Base-by-base conservation (phyloP, 139 green algal genomes). In the Haematococcus lacustris region DNA sequence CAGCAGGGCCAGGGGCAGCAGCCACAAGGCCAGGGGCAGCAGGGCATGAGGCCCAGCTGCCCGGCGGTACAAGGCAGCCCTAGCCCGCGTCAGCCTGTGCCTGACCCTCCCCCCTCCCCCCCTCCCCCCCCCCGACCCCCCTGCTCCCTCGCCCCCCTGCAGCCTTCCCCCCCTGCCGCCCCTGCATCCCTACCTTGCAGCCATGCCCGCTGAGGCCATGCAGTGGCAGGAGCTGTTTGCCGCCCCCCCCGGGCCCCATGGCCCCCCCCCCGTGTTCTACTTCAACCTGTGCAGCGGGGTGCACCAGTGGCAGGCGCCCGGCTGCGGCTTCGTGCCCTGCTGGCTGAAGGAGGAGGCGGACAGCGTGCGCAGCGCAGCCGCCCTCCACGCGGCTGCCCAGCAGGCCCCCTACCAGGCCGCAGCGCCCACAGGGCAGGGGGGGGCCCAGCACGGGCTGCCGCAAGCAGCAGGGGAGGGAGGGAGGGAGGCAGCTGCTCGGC, bases 181-280 rank as follows among this genome's bases (percentile, higher is more conserved):
- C 33, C 33, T 68, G 5, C 34, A 25, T 35, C 21, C 34, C 30
- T 23, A 3, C 33, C 33, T 50, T 23, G 26, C 43, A 9, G 43
- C 43, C 43, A 9, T 53, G 9, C 43, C 43, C 43, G 9, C 43
- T 17, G 57, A 23, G 13, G 33, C 32, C 32, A 50, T 40, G 61
- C 61, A 68, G 30, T 68, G 61, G 7, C 53, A 64, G 53, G 4
- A 64, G 53, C 21, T 64, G n/a, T n/a, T n/a, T n/a, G n/a, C n/a
- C n/a, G n/a, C n/a, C 13, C 53, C 53, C 17, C 13, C 26, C 4
- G 23, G 13, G 53, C 26, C 4, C 21, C 9, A 64, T 4, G 21
- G 26, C 17, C 23, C 53, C 21, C 53, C 17, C 23, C 53, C 53
- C 17, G n/a, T n/a, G n/a, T 64, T 64, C 4, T 32, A 64, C 53